phyloP scores from a whole-genome alignment of 2,329 filamentous ascomycete genomes.

The Ophiosphaerella herpotricha region DNA sequence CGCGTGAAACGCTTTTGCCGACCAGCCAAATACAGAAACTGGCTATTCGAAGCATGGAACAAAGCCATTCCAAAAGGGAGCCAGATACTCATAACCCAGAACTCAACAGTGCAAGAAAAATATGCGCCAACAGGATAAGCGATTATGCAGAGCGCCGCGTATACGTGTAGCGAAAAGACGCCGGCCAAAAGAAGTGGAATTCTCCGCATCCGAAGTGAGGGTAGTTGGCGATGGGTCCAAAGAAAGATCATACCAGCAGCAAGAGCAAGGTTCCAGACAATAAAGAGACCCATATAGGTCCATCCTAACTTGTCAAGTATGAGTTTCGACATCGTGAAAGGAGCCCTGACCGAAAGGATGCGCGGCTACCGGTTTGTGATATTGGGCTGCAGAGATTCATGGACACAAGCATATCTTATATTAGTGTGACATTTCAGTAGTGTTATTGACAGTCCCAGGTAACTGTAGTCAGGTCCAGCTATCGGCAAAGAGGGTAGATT shows the following conservation, averaged over 20 bases:
- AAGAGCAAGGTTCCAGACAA: conserved; percentile 23
- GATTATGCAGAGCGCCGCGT: conserved; percentile 27
- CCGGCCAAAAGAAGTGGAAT: conserved; percentile 34
- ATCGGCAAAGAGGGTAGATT: neutral
- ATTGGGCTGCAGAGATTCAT: neutral
- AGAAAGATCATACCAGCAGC: conserved; percentile 21
- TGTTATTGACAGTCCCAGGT: neutral
- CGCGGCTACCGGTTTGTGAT: neutral
- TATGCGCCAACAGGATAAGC: conserved; percentile 31
- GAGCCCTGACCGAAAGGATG: neutral
- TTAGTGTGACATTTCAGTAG: neutral
- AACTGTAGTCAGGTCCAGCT: neutral
- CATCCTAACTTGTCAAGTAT: conserved; percentile 18
- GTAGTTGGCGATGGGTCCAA: conserved; percentile 32
- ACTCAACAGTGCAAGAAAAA: conserved; percentile 33
- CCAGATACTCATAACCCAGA: conserved; percentile 42
- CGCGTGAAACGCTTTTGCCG: conserved; percentile 39
- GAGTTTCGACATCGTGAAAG: conserved; percentile 18
- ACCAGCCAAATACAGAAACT: conserved; percentile 39
- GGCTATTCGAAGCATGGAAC: conserved; percentile 43
- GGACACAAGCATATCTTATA: neutral
- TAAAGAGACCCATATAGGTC: conserved; percentile 24
- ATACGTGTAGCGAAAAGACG: conserved; percentile 31
- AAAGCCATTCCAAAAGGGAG: conserved; percentile 38
- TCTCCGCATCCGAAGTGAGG: conserved; percentile 37